These are phyloP conservation scores for Nakazawaea laoshanensis DNA, from an alignment of 805 yeast genomes.

Conservation along the genomic window DNA sequence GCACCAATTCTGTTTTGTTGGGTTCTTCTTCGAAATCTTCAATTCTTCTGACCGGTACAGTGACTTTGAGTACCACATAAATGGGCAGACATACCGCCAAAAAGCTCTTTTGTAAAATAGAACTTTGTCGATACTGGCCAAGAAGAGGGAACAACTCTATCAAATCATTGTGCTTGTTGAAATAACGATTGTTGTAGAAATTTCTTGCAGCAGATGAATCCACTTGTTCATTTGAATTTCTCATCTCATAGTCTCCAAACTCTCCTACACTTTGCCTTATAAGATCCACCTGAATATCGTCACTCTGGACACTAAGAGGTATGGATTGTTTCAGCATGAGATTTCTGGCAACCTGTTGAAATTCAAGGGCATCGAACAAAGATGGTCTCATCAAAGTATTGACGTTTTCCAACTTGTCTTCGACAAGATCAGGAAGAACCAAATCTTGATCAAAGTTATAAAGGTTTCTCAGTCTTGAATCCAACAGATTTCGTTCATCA, in stretches of 20 bases:
- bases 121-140: too few species aligned
- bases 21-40: too few species aligned
- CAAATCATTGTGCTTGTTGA: too few species aligned
- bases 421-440: neutral
- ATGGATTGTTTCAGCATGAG: slow-evolving; percentile 7
- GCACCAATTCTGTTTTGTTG: too few species aligned
- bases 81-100: too few species aligned
- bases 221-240: too few species aligned
- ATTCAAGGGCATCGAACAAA: slow-evolving; percentile 13
- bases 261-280: neutral
- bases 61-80: too few species aligned
- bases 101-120: too few species aligned
- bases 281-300: neutral
- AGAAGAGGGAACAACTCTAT: too few species aligned
- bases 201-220: too few species aligned
- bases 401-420: slow-evolving; percentile 1
- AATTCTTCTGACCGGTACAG: too few species aligned
- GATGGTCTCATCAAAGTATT: slow-evolving; percentile 9
- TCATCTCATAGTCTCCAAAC: neutral
- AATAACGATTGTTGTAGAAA: too few species aligned
- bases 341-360: slow-evolving; percentile 9
- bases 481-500: slow-evolving; percentile 11
- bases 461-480: slow-evolving; percentile 18
- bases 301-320: neutral
- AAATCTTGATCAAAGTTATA: slow-evolving; percentile 12